A percentile compares a stretch with the other conserved stretches of the same genome.
Evolutionary conservation across 2,329 filamentous ascomycete species (phyloP).

Genomic region (Aspergillus jensenii): DNA sequence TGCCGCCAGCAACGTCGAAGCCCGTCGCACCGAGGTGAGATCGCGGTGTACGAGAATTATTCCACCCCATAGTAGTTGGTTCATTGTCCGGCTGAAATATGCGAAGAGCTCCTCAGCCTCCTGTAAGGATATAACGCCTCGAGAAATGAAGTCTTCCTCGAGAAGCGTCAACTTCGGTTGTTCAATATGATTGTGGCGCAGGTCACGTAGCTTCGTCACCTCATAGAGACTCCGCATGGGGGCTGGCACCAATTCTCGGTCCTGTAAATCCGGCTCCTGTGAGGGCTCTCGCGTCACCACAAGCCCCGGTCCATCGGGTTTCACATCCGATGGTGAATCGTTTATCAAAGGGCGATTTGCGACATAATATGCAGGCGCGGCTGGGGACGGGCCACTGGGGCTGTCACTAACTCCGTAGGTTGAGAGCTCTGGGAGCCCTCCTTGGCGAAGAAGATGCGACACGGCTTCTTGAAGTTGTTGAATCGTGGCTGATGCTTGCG

Average conservation of each 20-base stretch:
- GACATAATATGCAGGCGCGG: slow-evolving; percentile 31
- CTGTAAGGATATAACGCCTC: slow-evolving; percentile 47
- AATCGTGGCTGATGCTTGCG: slow-evolving; percentile 42
- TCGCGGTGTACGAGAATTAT: slow-evolving; percentile 53
- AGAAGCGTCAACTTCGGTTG: slow-evolving; percentile 39
- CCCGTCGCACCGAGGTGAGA: slow-evolving; percentile 53
- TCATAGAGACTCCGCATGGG: slow-evolving; percentile 57
- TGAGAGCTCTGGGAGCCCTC: slow-evolving; percentile 43
- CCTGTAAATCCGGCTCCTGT: slow-evolving; percentile 42
- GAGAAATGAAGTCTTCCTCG: slow-evolving; percentile 52
- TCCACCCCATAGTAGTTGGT: slow-evolving; percentile 54
- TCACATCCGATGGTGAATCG: slow-evolving; percentile 27
- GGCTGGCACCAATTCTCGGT: slow-evolving; percentile 46
- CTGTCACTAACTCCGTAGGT: slow-evolving; percentile 34
- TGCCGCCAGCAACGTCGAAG: slow-evolving; percentile 56
- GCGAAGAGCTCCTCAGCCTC: slow-evolving; percentile 55
- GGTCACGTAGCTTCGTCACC: slow-evolving; percentile 51
- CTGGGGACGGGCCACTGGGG: slow-evolving; percentile 22
- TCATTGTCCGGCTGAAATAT: slow-evolving; percentile 52
- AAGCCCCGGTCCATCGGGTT: slow-evolving; percentile 27
- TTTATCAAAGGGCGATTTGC: slow-evolving; percentile 26
- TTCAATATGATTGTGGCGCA: slow-evolving; percentile 39
- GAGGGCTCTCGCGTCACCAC: slow-evolving; percentile 49
- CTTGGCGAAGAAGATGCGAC: slow-evolving; percentile 45
- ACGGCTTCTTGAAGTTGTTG: slow-evolving; percentile 47